These are phyloP conservation scores for Aristolochia contorta DNA, from an alignment of 164 flowering plant species.

Conservation along the genomic window DNA sequence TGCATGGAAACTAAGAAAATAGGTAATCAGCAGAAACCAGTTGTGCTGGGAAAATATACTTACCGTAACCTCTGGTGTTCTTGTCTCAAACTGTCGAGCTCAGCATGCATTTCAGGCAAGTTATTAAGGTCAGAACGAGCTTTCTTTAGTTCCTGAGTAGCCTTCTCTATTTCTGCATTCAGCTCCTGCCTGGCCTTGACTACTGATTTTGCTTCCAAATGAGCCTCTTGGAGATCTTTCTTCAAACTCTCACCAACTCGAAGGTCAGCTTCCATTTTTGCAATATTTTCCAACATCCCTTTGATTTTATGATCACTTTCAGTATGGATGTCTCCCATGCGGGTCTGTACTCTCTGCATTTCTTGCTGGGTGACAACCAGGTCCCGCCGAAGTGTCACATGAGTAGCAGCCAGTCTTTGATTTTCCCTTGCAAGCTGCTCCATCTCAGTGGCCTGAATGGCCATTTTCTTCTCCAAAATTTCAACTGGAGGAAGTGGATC, in stretches of 20 bases:
- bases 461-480: constrained; percentile 41
- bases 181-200: constrained; percentile 45
- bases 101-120: constrained; percentile 49
- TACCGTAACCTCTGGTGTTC: constrained; percentile 76
- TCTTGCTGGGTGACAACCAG: constrained; percentile 51
- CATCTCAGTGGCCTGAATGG: constrained; percentile 53
- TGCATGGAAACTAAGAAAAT: no score
- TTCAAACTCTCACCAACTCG: constrained; percentile 50
- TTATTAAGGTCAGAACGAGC: constrained; percentile 31
- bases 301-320: constrained; percentile 80
- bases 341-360: constrained; percentile 45
- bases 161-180: constrained; percentile 30
- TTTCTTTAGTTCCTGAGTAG: constrained; percentile 48
- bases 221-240: constrained; percentile 62
- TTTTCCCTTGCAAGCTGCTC: constrained; percentile 60
- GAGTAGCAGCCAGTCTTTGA: constrained; percentile 48
- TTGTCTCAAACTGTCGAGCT: constrained; percentile 51
- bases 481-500: constrained; percentile 31
- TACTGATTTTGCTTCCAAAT: constrained; percentile 55
- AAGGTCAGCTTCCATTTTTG: constrained; percentile 58
- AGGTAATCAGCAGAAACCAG: no score
- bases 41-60: constrained; percentile 12
- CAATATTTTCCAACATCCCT: constrained; percentile 55
- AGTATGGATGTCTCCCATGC: constrained; percentile 52
- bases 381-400: constrained; percentile 49